These are phyloP conservation scores for Clitopilus hobsonii DNA, from an alignment of 768 basidiomycete genomes.

Conservation along the genomic window DNA sequence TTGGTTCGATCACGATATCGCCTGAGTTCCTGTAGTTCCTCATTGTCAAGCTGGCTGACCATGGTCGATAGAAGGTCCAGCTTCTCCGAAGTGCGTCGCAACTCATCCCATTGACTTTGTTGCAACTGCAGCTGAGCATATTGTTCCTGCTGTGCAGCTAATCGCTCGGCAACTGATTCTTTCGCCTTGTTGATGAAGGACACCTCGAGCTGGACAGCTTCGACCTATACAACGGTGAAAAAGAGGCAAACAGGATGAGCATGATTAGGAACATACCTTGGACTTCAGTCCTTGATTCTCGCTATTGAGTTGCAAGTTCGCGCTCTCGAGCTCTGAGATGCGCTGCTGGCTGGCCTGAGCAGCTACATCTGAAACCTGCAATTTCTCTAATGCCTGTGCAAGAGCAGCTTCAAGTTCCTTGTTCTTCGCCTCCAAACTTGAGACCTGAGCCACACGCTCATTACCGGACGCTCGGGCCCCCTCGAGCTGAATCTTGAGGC, in stretches of 20 bases:
- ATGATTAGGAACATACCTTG: conserved; percentile 43
- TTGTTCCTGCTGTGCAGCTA: conserved; percentile 52
- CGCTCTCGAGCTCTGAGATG: conserved; percentile 58
- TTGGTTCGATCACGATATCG: conserved; percentile 60
- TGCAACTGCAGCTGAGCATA: conserved; percentile 56
- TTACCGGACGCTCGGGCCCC: conserved; percentile 41
- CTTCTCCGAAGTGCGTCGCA: conserved; percentile 67
- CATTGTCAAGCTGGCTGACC: conserved; percentile 60
- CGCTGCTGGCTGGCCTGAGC: conserved; percentile 56
- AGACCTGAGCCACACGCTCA: conserved; percentile 40
- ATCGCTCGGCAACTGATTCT: conserved; percentile 47
- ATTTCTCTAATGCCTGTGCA: conserved; percentile 63
- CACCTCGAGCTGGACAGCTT: conserved; percentile 54
- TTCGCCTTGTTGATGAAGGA: conserved; percentile 59
- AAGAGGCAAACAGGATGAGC: conserved; percentile 7
- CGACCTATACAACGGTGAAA: conserved; percentile 38
- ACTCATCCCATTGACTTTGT: conserved; percentile 75
- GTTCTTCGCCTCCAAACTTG: conserved; percentile 45
- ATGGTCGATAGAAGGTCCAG: conserved; percentile 61
- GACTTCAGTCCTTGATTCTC: conserved; percentile 55
- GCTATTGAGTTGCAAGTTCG: conserved; percentile 44
- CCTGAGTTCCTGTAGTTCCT: conserved; percentile 69
- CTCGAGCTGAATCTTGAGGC: conserved; percentile 49
- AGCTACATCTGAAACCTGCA: conserved; percentile 70
- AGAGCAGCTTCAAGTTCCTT: conserved; percentile 68